Conservation (phyloP, 176 grass and related monocot genomes). For the Zea mays region DNA sequence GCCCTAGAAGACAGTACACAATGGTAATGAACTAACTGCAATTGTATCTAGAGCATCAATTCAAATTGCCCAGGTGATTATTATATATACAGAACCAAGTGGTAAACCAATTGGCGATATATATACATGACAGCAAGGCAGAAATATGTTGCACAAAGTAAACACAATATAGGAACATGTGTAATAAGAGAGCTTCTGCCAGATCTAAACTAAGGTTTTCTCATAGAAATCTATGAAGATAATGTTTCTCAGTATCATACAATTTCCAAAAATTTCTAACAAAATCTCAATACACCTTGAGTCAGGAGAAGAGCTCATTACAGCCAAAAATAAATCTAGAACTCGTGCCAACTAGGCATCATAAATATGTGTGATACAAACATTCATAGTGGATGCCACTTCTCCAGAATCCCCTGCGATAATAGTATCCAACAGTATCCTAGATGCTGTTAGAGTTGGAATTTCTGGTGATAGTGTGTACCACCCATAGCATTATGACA, state of each 20-base stretch:
- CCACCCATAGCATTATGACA: not conserved
- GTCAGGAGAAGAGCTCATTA: not conserved
- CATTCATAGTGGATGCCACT: not conserved
- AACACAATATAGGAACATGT: not conserved
- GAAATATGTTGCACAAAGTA: not conserved
- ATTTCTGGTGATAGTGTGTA: not conserved
- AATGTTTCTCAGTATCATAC: not conserved
- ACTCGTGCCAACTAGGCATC: not conserved
- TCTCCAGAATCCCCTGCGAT: not conserved
- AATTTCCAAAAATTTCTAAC: not conserved
- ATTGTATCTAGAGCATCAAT: not conserved
- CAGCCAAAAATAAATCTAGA: not conserved
- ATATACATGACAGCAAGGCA: not conserved
- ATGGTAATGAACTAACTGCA: not conserved
- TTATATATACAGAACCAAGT: not conserved
- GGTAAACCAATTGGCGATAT: not conserved
- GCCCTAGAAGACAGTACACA: slow-evolving; percentile 41
- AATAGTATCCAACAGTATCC: not conserved
- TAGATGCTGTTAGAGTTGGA: not conserved
- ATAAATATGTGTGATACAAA: not conserved
- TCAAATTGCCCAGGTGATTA: not conserved
- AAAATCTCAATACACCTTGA: not conserved
- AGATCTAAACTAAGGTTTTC: not conserved
- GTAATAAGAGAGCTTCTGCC: not conserved
- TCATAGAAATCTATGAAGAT: not conserved